Evolutionary conservation across 75 land plant species (phyloP), one percentile per base, ranked within the genome.

Genomic region (Cunninghamia lanceolata): DNA sequence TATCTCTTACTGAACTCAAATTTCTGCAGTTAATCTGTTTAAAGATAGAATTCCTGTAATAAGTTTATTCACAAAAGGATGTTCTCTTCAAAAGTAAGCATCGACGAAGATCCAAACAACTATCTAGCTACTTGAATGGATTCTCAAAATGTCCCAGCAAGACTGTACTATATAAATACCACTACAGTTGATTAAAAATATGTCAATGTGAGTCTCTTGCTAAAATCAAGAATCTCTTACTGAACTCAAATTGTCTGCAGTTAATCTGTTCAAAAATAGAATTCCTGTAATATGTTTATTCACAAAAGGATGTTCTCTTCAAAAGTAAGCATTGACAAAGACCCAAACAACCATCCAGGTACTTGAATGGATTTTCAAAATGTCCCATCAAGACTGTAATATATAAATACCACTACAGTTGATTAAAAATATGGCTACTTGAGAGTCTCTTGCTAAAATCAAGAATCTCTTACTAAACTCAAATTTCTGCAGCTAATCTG

Each of bases 371-470:
- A 97, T 97, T 85, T 96, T 97, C 30, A 96, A 90, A 82, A 96
- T 97, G 70, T 97, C 99, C 34, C 89, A 91, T 9, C 98, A 95
- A 39, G 98, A 97, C 99, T 97, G 98, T 53, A 52, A 50, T 53
- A 34, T 8, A 25, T 38, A 59, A 42, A 28, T 66, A 2, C 9
- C 74, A 35, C 35, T 21, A 28, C 42, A 54, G 53, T 50, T 50
- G 53, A 50, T 50, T 50, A 50, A 50, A 50, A 50, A 50, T 15
- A 50, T 50, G 53, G 13, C 53, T 50, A 50, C 53, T 50, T 50
- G 53, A 50, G 53, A 50, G 53, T 50, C 53, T 50, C 53, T 50
- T 50, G 16, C 53, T 50, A 13, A 50, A 50, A 50, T 50, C 15
- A 50, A 50, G 16, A 14, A 50, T 50, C 14, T 50, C 53, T 43